Evolutionary conservation across 2,329 filamentous ascomycete genomes (phyloP).

Genomic region (Neofusicoccum kwambonambiense): DNA sequence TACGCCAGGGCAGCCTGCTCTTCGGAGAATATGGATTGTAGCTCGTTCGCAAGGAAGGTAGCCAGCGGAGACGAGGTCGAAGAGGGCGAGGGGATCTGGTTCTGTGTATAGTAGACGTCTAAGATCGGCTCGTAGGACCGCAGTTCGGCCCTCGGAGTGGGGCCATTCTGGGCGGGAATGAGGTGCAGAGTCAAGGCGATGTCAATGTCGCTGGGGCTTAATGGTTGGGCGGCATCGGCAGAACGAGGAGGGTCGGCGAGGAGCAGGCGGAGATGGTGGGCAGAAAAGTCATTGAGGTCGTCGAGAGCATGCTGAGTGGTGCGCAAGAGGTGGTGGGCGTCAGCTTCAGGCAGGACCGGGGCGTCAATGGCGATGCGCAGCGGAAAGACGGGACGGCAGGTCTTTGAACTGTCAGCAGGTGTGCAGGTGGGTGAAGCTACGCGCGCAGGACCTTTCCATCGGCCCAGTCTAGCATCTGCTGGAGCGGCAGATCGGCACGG

Average conservation of each 20-base stretch:
- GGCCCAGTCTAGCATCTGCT: constrained; percentile 87
- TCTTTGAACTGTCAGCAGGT: constrained; percentile 50
- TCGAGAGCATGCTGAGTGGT: constrained; percentile 85
- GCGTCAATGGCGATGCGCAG: constrained; percentile 77
- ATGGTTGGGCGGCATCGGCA: constrained; percentile 12
- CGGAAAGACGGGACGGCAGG: constrained; percentile 84
- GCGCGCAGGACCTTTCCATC: constrained; percentile 70
- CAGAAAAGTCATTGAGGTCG: constrained; percentile 80
- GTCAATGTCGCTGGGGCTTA: constrained; percentile 40
- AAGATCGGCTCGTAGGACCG: constrained; percentile 69
- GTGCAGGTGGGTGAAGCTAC: not conserved
- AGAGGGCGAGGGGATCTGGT: constrained; percentile 63
- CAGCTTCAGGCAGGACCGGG: constrained; percentile 61
- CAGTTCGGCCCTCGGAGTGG: constrained; percentile 59
- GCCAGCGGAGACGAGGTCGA: constrained; percentile 73
- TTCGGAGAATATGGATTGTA: constrained; percentile 78
- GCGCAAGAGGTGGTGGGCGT: constrained; percentile 71
- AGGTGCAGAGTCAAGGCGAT: constrained; percentile 71
- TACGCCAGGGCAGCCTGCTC: constrained; percentile 75
- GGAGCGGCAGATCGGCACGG: constrained; percentile 76
- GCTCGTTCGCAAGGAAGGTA: constrained; percentile 72
- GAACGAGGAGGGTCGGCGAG: constrained; percentile 42
- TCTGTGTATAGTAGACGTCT: constrained; percentile 73
- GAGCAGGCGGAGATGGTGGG: constrained; percentile 76
- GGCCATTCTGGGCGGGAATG: constrained; percentile 57